Evolutionary conservation across 2,329 filamentous ascomycete genomes (phyloP).

Genomic region (Aspergillus persii): DNA sequence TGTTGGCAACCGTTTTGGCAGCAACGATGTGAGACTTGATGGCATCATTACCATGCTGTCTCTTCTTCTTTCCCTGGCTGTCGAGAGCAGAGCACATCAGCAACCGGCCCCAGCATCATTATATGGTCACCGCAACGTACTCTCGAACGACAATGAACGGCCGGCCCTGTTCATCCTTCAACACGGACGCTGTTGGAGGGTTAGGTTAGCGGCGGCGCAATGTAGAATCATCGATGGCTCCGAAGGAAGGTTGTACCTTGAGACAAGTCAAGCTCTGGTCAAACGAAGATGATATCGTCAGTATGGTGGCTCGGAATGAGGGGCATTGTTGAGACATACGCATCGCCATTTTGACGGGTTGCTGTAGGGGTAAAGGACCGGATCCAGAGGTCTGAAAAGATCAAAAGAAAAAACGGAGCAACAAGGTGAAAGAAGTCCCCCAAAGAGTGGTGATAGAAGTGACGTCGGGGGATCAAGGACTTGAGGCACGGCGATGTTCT

Average conservation of each 20-base stretch:
- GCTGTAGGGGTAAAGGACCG: constrained; percentile 31
- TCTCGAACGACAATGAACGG: constrained; percentile 98
- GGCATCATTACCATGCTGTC: constrained; percentile 92
- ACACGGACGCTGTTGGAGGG: constrained; percentile 59
- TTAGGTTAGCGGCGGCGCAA: constrained; percentile 18
- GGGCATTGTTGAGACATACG: constrained; percentile 41
- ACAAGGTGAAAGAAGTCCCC: constrained; percentile 8
- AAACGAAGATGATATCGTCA: constrained; percentile 22
- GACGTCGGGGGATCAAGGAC: constrained; percentile 25
- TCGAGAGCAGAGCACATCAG: constrained; percentile 10
- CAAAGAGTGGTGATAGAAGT: constrained; percentile 8
- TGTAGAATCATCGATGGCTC: constrained; percentile 20
- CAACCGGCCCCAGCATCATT: constrained; percentile 1
- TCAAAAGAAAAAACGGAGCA: constrained; percentile 11
- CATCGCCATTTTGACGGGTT: constrained; percentile 47
- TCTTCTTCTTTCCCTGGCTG: constrained; percentile 96
- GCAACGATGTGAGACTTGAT: constrained; percentile 98
- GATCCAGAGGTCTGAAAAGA: constrained; percentile 11
- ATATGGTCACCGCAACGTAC: constrained; percentile 54
- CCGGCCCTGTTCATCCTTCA: constrained; percentile 96
- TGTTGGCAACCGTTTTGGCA: constrained; percentile 91
- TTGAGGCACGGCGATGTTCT: constrained; percentile 16
- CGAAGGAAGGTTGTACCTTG: constrained; percentile 35
- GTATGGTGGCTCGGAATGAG: constrained; percentile 29
- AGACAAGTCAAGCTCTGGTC: constrained; percentile 48